These are phyloP conservation scores for Tylopilus sp. DNA, from an alignment of 1,284 basidiomycete species.

Conservation along the genomic window DNA sequence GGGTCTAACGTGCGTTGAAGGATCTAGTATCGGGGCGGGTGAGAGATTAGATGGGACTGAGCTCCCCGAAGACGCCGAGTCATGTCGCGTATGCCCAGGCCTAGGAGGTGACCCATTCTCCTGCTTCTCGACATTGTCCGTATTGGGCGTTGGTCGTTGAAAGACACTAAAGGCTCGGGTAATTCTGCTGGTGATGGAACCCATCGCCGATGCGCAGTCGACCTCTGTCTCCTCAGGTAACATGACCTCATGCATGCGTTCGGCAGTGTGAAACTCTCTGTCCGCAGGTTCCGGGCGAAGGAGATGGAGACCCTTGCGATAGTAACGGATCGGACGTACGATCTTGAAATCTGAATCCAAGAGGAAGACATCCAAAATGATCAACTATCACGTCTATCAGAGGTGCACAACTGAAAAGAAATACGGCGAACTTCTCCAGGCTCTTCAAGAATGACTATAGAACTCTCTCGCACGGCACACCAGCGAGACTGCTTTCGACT, in stretches of 20 bases:
- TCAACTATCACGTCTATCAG: constrained; percentile 46
- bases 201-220: constrained; percentile 44
- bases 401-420: constrained; percentile 1
- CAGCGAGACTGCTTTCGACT: constrained; percentile 77
- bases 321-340: constrained; percentile 73
- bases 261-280: constrained; percentile 29
- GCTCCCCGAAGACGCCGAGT: constrained; percentile 30
- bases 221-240: constrained; percentile 17
- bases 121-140: constrained; percentile 1
- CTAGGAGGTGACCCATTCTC: constrained; percentile 1
- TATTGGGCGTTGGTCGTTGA: constrained; percentile 16
- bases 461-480: constrained; percentile 94
- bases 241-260: constrained; percentile 13
- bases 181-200: constrained; percentile 51
- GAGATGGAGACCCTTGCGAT: constrained; percentile 72
- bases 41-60: constrained; percentile 41
- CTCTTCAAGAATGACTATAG: constrained; percentile 85
- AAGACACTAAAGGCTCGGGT: constrained; percentile 45
- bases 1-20: constrained; percentile 70
- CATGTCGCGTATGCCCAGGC: constrained; percentile 18
- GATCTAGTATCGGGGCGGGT: constrained; percentile 63
- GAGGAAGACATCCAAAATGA: constrained; percentile 92
- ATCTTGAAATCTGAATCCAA: constrained; percentile 90
- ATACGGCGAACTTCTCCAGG: constrained; percentile 72
- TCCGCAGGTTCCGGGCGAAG: constrained; percentile 44